Evolutionary conservation across 352 stramenopile genomes (phyloP).

Genomic region (Phytopythium aichiense): DNA sequence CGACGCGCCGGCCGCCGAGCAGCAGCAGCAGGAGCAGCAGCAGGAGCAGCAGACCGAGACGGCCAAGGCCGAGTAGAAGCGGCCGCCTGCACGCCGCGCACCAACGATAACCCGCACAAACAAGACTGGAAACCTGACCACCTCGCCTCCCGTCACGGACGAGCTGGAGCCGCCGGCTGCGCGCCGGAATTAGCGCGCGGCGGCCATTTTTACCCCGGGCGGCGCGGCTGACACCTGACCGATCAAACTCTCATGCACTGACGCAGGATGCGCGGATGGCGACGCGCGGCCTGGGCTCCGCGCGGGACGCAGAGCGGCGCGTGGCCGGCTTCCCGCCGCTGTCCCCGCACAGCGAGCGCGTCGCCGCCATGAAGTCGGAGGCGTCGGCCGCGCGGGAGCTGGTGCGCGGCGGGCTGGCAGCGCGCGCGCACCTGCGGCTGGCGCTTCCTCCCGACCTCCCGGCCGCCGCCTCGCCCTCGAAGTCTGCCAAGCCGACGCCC

Average conservation of each 20-base stretch:
- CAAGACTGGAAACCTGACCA: not conserved
- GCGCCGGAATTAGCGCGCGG: not conserved
- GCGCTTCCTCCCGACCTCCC: not conserved
- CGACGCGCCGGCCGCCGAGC: constrained; percentile 13
- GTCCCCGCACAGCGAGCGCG: not conserved
- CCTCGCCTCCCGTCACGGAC: not conserved
- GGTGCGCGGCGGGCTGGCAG: not conserved
- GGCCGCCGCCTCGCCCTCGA: not conserved
- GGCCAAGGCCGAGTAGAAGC: not conserved
- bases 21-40: constrained; percentile 3
- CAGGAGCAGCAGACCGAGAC: constrained; percentile 9
- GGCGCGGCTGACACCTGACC: not conserved
- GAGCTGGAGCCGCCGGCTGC: not conserved
- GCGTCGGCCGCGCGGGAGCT: not conserved
- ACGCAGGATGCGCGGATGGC: not conserved
- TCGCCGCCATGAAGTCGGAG: not conserved
- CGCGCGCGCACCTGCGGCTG: not conserved
- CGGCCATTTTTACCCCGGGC: not conserved
- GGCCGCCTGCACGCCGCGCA: not conserved
- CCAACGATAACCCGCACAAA: not conserved
- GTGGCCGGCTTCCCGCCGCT: not conserved
- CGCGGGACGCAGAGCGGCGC: not conserved
- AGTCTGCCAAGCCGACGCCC: not conserved
- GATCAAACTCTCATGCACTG: not conserved
- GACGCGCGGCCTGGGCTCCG: not conserved